Evolutionary conservation across 1,139 yeast genomes (phyloP).

Genomic region (Keqinozyma sinolaborantium): DNA sequence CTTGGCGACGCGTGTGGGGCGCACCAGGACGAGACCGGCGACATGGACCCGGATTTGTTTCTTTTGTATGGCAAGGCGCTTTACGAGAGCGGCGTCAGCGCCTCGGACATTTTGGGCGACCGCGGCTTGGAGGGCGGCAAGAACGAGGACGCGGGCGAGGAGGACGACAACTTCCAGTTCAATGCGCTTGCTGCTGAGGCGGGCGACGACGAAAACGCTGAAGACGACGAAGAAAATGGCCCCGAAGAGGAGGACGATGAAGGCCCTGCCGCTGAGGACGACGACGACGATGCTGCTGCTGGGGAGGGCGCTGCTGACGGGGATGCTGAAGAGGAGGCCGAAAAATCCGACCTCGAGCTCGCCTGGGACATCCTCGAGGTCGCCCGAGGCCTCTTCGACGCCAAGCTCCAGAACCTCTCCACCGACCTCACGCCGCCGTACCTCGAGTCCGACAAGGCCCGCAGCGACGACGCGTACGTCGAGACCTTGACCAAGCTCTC

Average conservation of each 20-base stretch:
- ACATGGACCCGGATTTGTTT: slow-evolving; percentile 68
- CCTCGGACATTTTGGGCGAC: slow-evolving; percentile 79
- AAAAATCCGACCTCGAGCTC: slow-evolving; percentile 71
- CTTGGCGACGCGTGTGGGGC: slow-evolving; percentile 75
- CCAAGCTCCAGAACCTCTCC: slow-evolving; percentile 27
- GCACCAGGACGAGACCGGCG: slow-evolving; percentile 45
- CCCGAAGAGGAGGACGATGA: slow-evolving; percentile 28
- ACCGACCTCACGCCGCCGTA: slow-evolving; percentile 25
- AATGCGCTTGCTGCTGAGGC: slow-evolving; percentile 53
- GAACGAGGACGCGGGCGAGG: slow-evolving; percentile 15
- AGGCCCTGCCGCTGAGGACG: slow-evolving; percentile 26
- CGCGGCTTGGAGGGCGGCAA: slow-evolving; percentile 23
- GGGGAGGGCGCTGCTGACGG: slow-evolving; percentile 15
- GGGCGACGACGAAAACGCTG: slow-evolving; percentile 29
- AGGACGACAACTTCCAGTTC: slow-evolving; percentile 49
- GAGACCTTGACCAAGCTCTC: slow-evolving; percentile 53
- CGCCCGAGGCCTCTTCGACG: slow-evolving; percentile 62
- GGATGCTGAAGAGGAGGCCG: slow-evolving; percentile 31
- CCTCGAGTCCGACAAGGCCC: slow-evolving; percentile 30
- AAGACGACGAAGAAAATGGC: slow-evolving; percentile 18
- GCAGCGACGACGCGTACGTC: slow-evolving; percentile 28
- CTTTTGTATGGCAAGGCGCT: slow-evolving; percentile 78
- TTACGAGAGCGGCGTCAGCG: slow-evolving; percentile 72
- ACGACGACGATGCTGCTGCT: slow-evolving; percentile 24
- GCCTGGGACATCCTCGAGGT: slow-evolving; percentile 88